phyloP scores from a whole-genome alignment of 495 filamentous ascomycete genomes.

The Daldinia decipiens region DNA sequence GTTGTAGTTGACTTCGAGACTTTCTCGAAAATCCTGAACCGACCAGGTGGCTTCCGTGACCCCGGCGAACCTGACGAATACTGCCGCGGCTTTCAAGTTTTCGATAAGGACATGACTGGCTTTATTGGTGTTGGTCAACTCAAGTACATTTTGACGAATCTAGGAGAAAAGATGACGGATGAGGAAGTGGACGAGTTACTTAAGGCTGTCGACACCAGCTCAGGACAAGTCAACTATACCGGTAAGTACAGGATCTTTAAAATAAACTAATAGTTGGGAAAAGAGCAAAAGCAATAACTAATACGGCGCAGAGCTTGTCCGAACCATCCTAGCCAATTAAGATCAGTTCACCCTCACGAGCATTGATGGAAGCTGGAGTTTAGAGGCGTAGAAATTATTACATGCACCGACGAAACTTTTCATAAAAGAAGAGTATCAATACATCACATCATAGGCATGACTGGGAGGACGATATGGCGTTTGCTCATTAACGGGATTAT shows the following conservation, averaged over 20 bases:
- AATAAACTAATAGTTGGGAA: neutral
- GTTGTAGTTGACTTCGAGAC: conserved; percentile 93
- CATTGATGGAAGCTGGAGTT: conserved; percentile 37
- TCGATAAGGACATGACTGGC: conserved; percentile 98
- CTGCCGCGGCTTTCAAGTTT: conserved; percentile 97
- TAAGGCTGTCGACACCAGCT: conserved; percentile 94
- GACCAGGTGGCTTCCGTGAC: conserved; percentile 96
- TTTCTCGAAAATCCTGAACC: conserved; percentile 94
- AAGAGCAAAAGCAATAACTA: conserved; percentile 16
- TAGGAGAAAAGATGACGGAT: conserved; percentile 98
- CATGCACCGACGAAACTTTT: conserved; percentile 15
- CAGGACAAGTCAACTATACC: conserved; percentile 95
- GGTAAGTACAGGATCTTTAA: conserved; percentile 62
- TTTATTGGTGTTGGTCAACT: conserved; percentile 97
- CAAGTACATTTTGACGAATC: conserved; percentile 94
- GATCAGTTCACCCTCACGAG: conserved; percentile 11
- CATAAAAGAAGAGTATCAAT: conserved; percentile 9
- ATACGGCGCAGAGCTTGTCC: conserved; percentile 76
- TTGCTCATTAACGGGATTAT: conserved; percentile 43
- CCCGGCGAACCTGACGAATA: conserved; percentile 98
- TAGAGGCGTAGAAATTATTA: conserved; percentile 37
- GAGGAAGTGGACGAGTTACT: conserved; percentile 98
- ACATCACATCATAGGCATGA: conserved; percentile 33
- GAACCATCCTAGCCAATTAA: conserved; percentile 94
- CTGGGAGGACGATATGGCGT: conserved; percentile 47